phyloP scores from a whole-genome alignment of 106 monocot species.

The Cymbidium sinense region DNA sequence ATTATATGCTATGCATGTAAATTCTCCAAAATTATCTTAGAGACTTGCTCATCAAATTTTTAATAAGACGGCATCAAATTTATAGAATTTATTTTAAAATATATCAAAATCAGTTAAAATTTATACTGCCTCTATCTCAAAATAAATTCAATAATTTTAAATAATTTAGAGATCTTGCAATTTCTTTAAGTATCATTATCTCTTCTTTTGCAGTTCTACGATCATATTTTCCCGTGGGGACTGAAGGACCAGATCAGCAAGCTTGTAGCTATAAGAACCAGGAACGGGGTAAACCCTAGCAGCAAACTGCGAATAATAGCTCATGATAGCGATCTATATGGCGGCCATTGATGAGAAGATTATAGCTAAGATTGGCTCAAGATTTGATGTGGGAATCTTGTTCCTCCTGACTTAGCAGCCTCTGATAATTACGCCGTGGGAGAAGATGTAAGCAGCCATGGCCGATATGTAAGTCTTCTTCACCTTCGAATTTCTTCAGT shows the following conservation, averaged over 20 bases:
- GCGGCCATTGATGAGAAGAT: constrained; percentile 53
- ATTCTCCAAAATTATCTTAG: no score
- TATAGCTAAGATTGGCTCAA: constrained; percentile 42
- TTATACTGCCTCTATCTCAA: no score
- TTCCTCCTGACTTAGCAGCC: constrained; percentile 30
- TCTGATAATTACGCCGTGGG: constrained; percentile 47
- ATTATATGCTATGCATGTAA: no score
- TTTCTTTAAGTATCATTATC: not conserved
- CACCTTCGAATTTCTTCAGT: no score
- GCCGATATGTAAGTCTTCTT: not conserved
- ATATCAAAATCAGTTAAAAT: no score
- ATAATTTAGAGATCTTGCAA: not conserved
- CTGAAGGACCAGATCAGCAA: constrained; percentile 35
- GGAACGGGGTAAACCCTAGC: constrained; percentile 34
- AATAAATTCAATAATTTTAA: no score
- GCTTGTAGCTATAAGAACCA: constrained; percentile 28
- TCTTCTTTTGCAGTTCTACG: constrained; percentile 41
- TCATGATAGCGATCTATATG: constrained; percentile 38
- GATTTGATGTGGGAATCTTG: constrained; percentile 25
- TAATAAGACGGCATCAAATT: no score
- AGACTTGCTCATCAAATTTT: no score
- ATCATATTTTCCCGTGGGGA: constrained; percentile 51
- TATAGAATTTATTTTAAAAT: no score
- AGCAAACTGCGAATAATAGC: constrained; percentile 40
- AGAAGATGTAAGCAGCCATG: constrained; percentile 18